phyloP scores from a whole-genome alignment of 495 filamentous ascomycete genomes.

The Penicillium lagena region DNA sequence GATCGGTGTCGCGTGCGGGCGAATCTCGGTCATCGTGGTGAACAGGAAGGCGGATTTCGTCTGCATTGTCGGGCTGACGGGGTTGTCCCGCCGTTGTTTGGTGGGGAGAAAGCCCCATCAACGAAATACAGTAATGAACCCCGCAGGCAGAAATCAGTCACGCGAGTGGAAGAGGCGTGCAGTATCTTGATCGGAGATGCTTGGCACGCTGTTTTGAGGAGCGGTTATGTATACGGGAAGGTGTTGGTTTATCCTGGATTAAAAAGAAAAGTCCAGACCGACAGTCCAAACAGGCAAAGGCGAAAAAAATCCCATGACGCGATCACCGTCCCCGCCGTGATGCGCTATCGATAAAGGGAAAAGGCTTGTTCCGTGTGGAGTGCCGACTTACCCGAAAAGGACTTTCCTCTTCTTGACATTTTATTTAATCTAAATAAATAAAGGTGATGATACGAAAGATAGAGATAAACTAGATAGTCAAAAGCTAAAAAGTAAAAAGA shows the following conservation, averaged over 20 bases:
- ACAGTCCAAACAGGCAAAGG: neutral
- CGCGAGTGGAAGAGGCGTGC: too few relatives aligned
- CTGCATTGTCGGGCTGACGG: neutral
- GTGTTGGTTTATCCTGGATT: too few relatives aligned
- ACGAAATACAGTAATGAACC: neutral
- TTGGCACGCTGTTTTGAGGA: neutral
- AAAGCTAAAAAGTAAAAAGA: slow-evolving; percentile 1
- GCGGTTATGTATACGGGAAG: too few relatives aligned
- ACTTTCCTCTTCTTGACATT: too few relatives aligned
- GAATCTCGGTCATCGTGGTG: neutral
- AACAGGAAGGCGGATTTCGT: slow-evolving; percentile 1
- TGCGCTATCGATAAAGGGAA: neutral
- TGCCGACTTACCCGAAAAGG: slow-evolving; percentile 13
- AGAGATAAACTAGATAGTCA: neutral
- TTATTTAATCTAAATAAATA: neutral
- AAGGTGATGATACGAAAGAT: neutral
- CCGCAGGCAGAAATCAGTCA: too few relatives aligned
- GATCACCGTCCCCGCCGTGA: slow-evolving; percentile 4
- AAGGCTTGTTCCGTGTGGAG: neutral
- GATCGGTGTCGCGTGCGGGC: slow-evolving; percentile 1
- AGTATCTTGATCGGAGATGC: too few relatives aligned
- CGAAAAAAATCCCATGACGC: slow-evolving; percentile 6
- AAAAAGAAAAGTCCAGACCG: too few relatives aligned
- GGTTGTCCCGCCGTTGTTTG: neutral
- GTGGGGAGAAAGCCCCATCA: slow-evolving; percentile 5